A percentile compares a stretch with the other conserved stretches of the same genome.
Evolutionary conservation across 208 protist species (phyloP).

Genomic region (Crithidia bombi): DNA sequence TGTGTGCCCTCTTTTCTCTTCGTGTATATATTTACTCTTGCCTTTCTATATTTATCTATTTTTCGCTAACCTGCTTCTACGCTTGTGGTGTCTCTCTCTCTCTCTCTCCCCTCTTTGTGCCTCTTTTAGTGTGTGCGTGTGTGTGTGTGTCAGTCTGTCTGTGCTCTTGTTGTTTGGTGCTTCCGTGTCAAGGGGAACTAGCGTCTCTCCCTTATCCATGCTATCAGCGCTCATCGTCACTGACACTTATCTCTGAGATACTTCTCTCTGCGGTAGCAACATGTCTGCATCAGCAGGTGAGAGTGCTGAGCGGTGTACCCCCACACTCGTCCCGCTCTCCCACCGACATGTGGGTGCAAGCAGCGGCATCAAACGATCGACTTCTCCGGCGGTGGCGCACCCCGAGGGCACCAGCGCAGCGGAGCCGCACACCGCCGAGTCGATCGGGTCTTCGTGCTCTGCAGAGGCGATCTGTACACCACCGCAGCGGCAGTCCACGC

Average conservation of each 20-base stretch:
- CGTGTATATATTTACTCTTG: too few relatives aligned
- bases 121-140: neutral
- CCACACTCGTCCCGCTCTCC: neutral
- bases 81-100: neutral
- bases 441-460: neutral
- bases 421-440: neutral
- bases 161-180: neutral
- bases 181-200: too few relatives aligned
- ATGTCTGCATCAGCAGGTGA: neutral
- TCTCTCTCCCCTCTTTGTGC: neutral
- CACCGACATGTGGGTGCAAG: slow-evolving; percentile 2
- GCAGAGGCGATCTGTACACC: slow-evolving; percentile 9
- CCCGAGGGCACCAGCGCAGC: neutral
- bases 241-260: slow-evolving; percentile 1
- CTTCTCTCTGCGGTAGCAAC: neutral
- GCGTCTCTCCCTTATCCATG: slow-evolving; percentile 1
- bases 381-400: neutral
- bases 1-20: too few relatives aligned
- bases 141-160: neutral
- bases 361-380: neutral
- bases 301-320: neutral
- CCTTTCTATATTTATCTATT: too few relatives aligned
- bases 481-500: slow-evolving; percentile 15
- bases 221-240: slow-evolving; percentile 6
- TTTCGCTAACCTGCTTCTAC: too few relatives aligned